Evolutionary conservation across 225 moss, liverwort and hornwort species (phyloP).

Genomic region (Marchantia paleacea): DNA sequence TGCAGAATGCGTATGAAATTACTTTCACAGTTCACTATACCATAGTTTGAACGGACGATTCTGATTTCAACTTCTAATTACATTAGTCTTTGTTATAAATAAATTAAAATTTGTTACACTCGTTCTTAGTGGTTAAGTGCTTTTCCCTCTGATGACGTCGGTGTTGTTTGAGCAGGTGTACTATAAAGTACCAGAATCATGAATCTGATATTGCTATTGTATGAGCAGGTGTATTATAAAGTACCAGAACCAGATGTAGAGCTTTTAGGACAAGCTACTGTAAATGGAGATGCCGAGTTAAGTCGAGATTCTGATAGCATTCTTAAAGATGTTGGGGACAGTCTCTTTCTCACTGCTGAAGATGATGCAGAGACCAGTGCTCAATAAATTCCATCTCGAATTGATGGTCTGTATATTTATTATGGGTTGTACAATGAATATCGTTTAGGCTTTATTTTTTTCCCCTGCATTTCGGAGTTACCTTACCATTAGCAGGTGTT

Average conservation of each 20-base stretch:
- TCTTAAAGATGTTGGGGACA: background rate
- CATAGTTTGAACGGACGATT: background rate
- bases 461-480: slow-evolving; percentile 7
- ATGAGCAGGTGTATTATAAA: slow-evolving; percentile 47
- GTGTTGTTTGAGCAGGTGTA: slow-evolving; percentile 41
- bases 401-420: slow-evolving; percentile 34
- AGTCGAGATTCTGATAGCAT: background rate
- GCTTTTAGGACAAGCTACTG: slow-evolving; percentile 11
- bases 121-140: too few species aligned
- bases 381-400: slow-evolving; percentile 20
- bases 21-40: background rate
- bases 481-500: background rate
- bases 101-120: too few species aligned
- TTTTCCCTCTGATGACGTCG: too few species aligned
- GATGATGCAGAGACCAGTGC: background rate
- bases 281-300: slow-evolving; percentile 17
- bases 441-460: slow-evolving; percentile 9
- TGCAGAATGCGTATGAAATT: background rate
- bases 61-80: too few species aligned
- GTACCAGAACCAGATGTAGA: slow-evolving; percentile 32
- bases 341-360: background rate
- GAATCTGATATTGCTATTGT: background rate
- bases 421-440: slow-evolving; percentile 31
- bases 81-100: too few species aligned
- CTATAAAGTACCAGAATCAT: slow-evolving; percentile 37